phyloP scores from a whole-genome alignment of 306 rosid species.

The Hippophae rhamnoides region DNA sequence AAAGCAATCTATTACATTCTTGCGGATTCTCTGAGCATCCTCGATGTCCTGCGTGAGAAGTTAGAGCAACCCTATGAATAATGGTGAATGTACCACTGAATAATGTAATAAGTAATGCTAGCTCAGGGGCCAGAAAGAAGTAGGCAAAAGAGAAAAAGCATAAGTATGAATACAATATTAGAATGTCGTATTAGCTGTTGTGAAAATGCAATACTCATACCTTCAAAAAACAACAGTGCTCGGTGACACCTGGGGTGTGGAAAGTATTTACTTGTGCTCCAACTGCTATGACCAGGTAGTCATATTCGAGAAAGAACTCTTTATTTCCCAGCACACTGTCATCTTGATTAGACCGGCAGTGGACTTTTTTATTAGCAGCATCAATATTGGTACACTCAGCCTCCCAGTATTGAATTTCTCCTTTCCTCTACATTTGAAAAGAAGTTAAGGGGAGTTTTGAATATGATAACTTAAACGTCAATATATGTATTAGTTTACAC shows the following conservation, averaged over 20 bases:
- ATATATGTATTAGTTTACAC: neutral
- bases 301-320: constrained; percentile 71
- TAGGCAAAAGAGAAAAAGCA: constrained; percentile 3
- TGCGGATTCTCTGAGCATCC: constrained; percentile 83
- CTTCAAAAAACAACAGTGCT: constrained; percentile 88
- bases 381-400: constrained; percentile 87
- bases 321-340: constrained; percentile 43
- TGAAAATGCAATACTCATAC: constrained; percentile 24
- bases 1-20: constrained; percentile 81
- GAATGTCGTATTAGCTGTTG: neutral
- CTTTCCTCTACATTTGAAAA: constrained; percentile 48
- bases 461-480: neutral
- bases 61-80: constrained; percentile 12
- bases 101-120: too few relatives aligned
- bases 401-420: constrained; percentile 66
- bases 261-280: constrained; percentile 95
- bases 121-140: constrained; percentile 10
- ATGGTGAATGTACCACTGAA: neutral
- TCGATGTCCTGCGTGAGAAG: constrained; percentile 65
- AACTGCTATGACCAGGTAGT: constrained; percentile 66
- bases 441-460: constrained; percentile 6
- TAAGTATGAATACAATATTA: neutral
- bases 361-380: constrained; percentile 58
- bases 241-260: constrained; percentile 82
- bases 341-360: constrained; percentile 47